Evolutionary conservation across 2,329 filamentous ascomycete genomes (phyloP).

Genomic region (Alternaria atra): DNA sequence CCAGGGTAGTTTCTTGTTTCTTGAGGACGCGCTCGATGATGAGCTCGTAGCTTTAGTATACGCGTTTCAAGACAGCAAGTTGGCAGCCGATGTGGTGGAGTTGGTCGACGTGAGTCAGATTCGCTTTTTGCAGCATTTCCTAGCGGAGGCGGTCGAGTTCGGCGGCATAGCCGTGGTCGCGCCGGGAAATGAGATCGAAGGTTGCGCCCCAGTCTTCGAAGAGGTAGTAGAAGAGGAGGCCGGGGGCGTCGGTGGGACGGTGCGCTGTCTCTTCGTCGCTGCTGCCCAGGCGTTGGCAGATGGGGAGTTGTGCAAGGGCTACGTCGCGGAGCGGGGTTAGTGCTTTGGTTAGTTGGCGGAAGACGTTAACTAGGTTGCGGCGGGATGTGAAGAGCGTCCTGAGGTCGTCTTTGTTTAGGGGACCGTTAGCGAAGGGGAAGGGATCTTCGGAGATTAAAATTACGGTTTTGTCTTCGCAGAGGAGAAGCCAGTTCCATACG

Average conservation of each 20-base stretch:
- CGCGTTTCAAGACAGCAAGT: conserved; percentile 66
- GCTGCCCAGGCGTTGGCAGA: conserved; percentile 56
- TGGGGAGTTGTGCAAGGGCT: conserved; percentile 55
- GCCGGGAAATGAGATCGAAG: conserved; percentile 63
- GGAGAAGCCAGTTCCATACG: conserved; percentile 75
- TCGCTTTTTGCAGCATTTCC: conserved; percentile 64
- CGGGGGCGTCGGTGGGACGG: conserved; percentile 63
- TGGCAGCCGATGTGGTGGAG: conserved; percentile 69
- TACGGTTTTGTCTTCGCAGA: conserved; percentile 76
- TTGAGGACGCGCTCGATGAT: conserved; percentile 67
- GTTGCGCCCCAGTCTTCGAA: conserved; percentile 73
- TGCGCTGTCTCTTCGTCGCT: conserved; percentile 58
- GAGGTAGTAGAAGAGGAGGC: conserved; percentile 71
- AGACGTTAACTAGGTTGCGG: conserved; percentile 68
- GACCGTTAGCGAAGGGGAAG: conserved; percentile 51
- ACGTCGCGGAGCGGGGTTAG: conserved; percentile 53
- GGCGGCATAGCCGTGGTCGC: conserved; percentile 57
- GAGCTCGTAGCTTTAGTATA: conserved; percentile 68
- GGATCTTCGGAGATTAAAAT: conserved; percentile 73
- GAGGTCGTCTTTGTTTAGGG: conserved; percentile 53
- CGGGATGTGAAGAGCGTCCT: conserved; percentile 62
- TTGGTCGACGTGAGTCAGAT: conserved; percentile 58
- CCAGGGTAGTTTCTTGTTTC: conserved; percentile 54
- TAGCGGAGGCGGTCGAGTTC: conserved; percentile 61
- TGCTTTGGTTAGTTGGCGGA: conserved; percentile 67